phyloP scores from a whole-genome alignment of 495 filamentous ascomycete species.

The Neurospora sp. region DNA sequence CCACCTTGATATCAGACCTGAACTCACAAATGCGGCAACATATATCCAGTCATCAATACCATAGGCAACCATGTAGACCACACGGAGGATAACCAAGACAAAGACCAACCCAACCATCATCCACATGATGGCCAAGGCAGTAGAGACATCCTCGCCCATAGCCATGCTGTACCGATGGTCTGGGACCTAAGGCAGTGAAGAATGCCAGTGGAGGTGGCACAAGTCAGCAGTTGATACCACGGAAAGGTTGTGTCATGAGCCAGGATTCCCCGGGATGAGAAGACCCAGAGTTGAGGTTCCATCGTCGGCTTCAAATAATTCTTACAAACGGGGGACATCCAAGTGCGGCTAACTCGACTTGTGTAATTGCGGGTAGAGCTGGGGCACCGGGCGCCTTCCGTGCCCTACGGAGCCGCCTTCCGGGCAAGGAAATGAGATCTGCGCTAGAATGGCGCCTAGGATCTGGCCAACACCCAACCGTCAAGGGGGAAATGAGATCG shows the following conservation, averaged over 20 bases:
- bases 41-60: conserved; percentile 28
- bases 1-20: background rate
- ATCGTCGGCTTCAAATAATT: background rate
- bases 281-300: background rate
- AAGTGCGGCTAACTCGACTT: background rate
- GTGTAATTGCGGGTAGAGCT: background rate
- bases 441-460: background rate
- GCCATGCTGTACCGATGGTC: background rate
- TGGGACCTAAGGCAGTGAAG: background rate
- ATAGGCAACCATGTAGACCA: conserved; percentile 19
- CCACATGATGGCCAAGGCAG: conserved; percentile 17
- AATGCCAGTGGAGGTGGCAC: background rate
- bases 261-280: background rate
- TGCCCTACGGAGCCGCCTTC: too few species aligned
- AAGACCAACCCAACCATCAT: conserved; percentile 10
- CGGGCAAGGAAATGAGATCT: background rate
- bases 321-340: background rate
- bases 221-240: background rate
- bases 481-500: background rate
- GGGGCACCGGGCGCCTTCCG: background rate
- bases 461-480: background rate
- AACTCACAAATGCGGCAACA: conserved; percentile 6
- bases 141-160: conserved; percentile 1
- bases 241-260: background rate
- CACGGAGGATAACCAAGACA: conserved; percentile 13